Evolutionary conservation across 495 filamentous ascomycete species (phyloP).

Genomic region (Venustampulla echinocandica): DNA sequence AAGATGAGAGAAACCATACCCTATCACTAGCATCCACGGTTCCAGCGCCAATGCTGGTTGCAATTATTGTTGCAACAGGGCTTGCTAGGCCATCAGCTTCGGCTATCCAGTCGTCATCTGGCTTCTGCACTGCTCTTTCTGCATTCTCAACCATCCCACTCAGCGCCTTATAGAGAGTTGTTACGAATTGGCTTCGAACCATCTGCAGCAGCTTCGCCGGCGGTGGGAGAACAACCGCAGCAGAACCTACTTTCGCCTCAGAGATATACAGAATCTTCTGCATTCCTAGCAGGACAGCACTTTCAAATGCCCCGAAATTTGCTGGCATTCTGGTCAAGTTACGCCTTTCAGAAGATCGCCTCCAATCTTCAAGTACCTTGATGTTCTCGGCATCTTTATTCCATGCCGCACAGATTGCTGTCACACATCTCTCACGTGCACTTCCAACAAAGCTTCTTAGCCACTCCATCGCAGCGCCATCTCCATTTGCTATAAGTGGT

Average conservation of each 20-base stretch:
- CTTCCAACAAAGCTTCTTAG: slow-evolving; percentile 62
- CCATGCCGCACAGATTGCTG: slow-evolving; percentile 78
- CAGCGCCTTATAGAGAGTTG: slow-evolving; percentile 81
- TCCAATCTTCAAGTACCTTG: slow-evolving; percentile 90
- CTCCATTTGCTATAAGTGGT: slow-evolving; percentile 49
- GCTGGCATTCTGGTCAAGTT: slow-evolving; percentile 88
- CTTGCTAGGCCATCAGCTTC: slow-evolving; percentile 35
- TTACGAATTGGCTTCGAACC: slow-evolving; percentile 81
- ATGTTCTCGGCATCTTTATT: slow-evolving; percentile 79
- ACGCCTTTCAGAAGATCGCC: slow-evolving; percentile 59
- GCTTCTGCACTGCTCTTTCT: slow-evolving; percentile 52
- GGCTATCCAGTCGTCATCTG: slow-evolving; percentile 36
- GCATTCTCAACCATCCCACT: slow-evolving; percentile 95
- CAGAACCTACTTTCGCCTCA: slow-evolving; percentile 61
- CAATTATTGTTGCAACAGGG: slow-evolving; percentile 22
- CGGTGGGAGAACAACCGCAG: slow-evolving; percentile 73
- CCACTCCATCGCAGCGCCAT: slow-evolving; percentile 49
- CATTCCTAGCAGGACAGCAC: slow-evolving; percentile 66
- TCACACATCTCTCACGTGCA: slow-evolving; percentile 75
- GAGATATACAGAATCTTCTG: slow-evolving; percentile 91
- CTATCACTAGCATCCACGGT: slow-evolving; percentile 58
- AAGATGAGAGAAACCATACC: slow-evolving; percentile 54
- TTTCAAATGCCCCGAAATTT: slow-evolving; percentile 72
- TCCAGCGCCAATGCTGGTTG: slow-evolving; percentile 28
- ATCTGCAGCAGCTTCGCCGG: slow-evolving; percentile 74